Percentiles rank a stretch among this genome's conserved stretches.
These are phyloP conservation scores for Phialophora chinensis DNA, from an alignment of 2,329 filamentous ascomycete genomes.

Conservation along the genomic window DNA sequence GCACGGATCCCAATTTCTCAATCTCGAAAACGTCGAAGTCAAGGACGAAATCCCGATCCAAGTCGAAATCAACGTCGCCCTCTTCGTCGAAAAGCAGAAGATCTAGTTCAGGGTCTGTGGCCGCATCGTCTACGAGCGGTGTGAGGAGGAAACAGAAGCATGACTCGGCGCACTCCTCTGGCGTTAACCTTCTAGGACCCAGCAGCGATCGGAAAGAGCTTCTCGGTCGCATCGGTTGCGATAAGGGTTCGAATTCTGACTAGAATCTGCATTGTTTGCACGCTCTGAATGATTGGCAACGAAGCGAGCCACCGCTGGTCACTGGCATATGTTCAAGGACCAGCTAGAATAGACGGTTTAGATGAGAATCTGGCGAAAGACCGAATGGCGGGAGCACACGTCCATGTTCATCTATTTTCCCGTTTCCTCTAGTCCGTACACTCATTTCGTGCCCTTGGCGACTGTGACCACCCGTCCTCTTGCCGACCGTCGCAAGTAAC, in stretches of 20 bases:
- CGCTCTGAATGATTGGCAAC: neutral
- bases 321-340: neutral
- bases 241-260: slow-evolving; percentile 39
- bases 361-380: neutral
- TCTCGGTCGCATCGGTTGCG: slow-evolving; percentile 44
- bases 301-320: neutral
- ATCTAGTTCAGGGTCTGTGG: slow-evolving; percentile 20
- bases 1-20: slow-evolving; percentile 33
- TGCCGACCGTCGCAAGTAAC: too few species aligned
- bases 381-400: neutral
- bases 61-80: slow-evolving; percentile 19
- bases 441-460: neutral
- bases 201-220: slow-evolving; percentile 43
- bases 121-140: slow-evolving; percentile 12
- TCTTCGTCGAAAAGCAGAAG: slow-evolving; percentile 15
- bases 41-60: slow-evolving; percentile 18
- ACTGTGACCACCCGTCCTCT: neutral
- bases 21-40: slow-evolving; percentile 25
- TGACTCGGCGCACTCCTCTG: slow-evolving; percentile 36
- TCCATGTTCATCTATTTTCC: neutral
- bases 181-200: slow-evolving; percentile 37
- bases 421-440: neutral
- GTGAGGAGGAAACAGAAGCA: slow-evolving; percentile 31
- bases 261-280: slow-evolving; percentile 6
- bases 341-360: neutral